Conservation (phyloP, 148 eudicot genomes). For the Cornus florida region DNA sequence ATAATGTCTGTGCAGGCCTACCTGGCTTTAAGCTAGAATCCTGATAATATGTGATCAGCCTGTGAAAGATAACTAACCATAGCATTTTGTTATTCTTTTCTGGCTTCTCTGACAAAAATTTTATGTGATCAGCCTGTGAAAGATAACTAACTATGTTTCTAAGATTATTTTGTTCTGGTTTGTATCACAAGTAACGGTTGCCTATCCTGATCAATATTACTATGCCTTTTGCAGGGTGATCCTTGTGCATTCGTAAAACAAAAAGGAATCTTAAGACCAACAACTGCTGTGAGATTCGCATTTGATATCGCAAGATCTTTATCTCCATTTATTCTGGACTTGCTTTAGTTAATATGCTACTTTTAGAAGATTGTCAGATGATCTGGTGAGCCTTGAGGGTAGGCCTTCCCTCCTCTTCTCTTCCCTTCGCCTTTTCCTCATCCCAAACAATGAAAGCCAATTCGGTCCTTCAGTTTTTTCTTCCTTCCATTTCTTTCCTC, state of each 20-base stretch:
- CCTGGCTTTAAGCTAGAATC: too few species aligned
- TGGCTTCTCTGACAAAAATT: background rate
- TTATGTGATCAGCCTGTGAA: background rate
- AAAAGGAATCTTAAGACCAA: constrained; percentile 66
- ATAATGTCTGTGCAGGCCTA: too few species aligned
- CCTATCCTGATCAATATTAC: constrained; percentile 8
- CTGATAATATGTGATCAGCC: too few species aligned
- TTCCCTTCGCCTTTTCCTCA: background rate
- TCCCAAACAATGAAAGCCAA: background rate
- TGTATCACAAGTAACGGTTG: background rate
- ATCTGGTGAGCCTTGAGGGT: background rate
- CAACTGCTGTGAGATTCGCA: constrained; percentile 76
- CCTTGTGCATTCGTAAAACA: constrained; percentile 53
- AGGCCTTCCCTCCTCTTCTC: too few species aligned
- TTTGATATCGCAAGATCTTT: constrained; percentile 87
- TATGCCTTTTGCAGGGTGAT: constrained; percentile 68
- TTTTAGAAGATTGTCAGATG: background rate
- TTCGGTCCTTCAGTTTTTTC: background rate
- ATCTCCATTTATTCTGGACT: constrained; percentile 7
- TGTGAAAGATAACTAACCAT: background rate
- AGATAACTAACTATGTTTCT: background rate
- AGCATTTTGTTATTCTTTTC: background rate
- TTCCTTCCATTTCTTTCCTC: background rate
- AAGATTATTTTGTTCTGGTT: background rate
- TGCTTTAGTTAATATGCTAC: background rate